A percentile compares a stretch with the other conserved stretches of the same genome.
Evolutionary conservation across 2,329 filamentous ascomycete species (phyloP).

Genomic region (Escovopsis weberi): DNA sequence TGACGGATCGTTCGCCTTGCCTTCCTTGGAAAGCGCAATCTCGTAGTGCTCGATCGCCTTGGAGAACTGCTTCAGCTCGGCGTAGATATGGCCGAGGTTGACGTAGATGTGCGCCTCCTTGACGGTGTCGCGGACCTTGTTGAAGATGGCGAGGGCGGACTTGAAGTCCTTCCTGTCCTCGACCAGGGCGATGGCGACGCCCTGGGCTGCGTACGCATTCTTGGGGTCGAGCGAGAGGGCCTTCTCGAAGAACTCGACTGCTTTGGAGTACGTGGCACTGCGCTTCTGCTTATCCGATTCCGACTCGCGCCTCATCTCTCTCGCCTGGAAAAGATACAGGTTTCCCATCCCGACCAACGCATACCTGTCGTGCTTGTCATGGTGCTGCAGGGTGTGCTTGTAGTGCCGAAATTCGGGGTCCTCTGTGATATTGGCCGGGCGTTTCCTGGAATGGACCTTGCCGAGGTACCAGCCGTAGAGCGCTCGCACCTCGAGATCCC

Average conservation of each 20-base stretch:
- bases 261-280: constrained; percentile 72
- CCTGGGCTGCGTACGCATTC: constrained; percentile 93
- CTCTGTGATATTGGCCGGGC: constrained; percentile 64
- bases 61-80: constrained; percentile 76
- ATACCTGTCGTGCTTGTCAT: constrained; percentile 97
- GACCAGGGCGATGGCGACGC: constrained; percentile 82
- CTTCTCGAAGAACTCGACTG: constrained; percentile 98
- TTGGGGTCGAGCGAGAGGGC: constrained; percentile 85
- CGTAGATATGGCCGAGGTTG: constrained; percentile 87
- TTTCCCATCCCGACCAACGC: constrained; percentile 96
- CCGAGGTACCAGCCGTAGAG: constrained; percentile 94
- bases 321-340: constrained; percentile 68
- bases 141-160: constrained; percentile 71
- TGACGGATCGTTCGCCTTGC: constrained; percentile 56
- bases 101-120: constrained; percentile 79
- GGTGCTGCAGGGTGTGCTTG: constrained; percentile 86
- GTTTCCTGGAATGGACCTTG: constrained; percentile 65
- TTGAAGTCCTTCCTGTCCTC: constrained; percentile 89
- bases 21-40: constrained; percentile 63
- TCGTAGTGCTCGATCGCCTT: constrained; percentile 96
- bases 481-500: constrained; percentile 80
- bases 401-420: constrained; percentile 88
- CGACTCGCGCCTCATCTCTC: constrained; percentile 86
- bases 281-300: constrained; percentile 87
- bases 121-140: constrained; percentile 79